phyloP scores from a whole-genome alignment of 805 yeast genomes.

The Kuraishia piskuri region DNA sequence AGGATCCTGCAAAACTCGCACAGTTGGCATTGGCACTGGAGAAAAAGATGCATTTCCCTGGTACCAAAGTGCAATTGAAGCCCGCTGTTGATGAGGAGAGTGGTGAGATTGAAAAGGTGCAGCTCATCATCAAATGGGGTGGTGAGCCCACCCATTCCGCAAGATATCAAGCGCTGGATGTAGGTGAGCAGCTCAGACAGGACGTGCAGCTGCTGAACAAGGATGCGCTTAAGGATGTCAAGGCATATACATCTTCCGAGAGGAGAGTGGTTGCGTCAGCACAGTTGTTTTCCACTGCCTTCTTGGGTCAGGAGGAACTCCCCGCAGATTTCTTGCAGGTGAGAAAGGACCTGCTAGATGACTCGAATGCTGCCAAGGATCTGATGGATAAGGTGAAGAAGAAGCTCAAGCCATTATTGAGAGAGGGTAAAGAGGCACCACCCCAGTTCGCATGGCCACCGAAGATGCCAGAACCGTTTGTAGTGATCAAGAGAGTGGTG shows the following conservation, averaged over 20 bases:
- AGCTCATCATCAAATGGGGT: constrained; percentile 96
- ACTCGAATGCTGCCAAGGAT: constrained; percentile 96
- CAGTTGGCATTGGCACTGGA: constrained; percentile 79
- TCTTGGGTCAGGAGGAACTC: constrained; percentile 59
- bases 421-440: constrained; percentile 96
- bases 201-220: constrained; percentile 81
- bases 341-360: constrained; percentile 87
- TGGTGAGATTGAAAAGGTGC: constrained; percentile 83
- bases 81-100: constrained; percentile 61
- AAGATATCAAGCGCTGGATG: constrained; percentile 84
- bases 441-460: constrained; percentile 99
- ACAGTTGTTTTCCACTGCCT: constrained; percentile 69
- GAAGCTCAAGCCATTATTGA: constrained; percentile 84
- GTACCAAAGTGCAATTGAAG: constrained; percentile 92
- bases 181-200: constrained; percentile 93
- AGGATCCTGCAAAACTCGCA: constrained; percentile 68
- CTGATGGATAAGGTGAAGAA: constrained; percentile 96
- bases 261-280: constrained; percentile 93
- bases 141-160: constrained; percentile 99
- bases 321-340: constrained; percentile 76
- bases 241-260: constrained; percentile 86
- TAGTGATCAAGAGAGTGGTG: constrained; percentile 88
- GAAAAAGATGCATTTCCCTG: constrained; percentile 85
- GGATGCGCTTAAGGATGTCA: constrained; percentile 76
- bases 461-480: constrained; percentile 94